Evolutionary conservation across 176 grass and related monocot genomes (phyloP), one percentile per base, ranked within the genome.

Genomic region (Luzula sylvatica): DNA sequence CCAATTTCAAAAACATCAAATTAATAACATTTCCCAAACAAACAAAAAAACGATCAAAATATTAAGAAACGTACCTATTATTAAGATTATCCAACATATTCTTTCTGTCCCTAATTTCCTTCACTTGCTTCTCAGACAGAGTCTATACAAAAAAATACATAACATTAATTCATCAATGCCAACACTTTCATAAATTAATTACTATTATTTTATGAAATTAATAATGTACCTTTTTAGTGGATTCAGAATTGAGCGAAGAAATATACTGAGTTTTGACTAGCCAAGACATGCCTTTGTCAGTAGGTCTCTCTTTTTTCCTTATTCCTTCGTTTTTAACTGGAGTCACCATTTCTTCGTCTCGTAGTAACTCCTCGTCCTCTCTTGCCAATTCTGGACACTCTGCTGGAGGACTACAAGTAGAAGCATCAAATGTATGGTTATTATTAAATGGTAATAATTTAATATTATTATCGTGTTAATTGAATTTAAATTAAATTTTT

Each of bases 231-330:
- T 15, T 73, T 76, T 90, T 98, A 41, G 92, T 72, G 57, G 81
- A 78, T 56, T 98, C 92, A 50, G 64, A 77, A 32, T 72, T 98
- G 16, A 98, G 72, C 41, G 92, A 82, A 77, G 92, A 98, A 69
- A 98, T 98, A 52, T 98, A 98, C 46, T 98, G 85, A 44, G 92
- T 98, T 72, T 98, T 98, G 52, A 98, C 92, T 75, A 98, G 65
- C 92, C 92, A 98, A 73, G 92, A 86, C 72, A 98, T 75, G 49
- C 92, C 92, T 73, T 90, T 75, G 56, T 98, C 92, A 27, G 85
- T 98, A 22, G 92, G 92, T 19, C 92, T 79, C 43, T 90, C 92
- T 71, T 90, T 98, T 76, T 74, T 78, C 55, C 78, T 90, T 75
- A 90, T 90, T 27, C 92, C 86, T 52, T 90, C 81, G 70, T 63